Evolutionary conservation across 2,329 filamentous ascomycete species (phyloP), one percentile per base, ranked within the genome.

Genomic region (Trichophyton mentagrophytes): DNA sequence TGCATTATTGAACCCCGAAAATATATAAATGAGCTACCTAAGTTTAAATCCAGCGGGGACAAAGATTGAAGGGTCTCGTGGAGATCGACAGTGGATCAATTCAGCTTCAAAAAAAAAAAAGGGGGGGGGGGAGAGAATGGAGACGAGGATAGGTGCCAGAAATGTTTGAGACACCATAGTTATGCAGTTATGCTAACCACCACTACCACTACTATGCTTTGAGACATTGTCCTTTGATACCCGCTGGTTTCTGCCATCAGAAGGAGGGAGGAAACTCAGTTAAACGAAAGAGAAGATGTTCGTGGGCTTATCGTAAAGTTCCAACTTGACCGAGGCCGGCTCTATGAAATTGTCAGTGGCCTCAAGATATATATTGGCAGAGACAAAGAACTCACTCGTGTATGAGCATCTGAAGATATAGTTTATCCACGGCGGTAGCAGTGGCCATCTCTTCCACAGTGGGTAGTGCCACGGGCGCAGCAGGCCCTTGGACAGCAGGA

Each of bases 401-500:
- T n/a, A 5, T 13, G 17, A 33, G 6, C 3, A 36, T 17, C 5
- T 15, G 25, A 33, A 25, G 46, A 17, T 6, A 9, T 55, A 3
- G 13, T 44, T 20, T 58, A 58, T 42, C 36, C 56, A 44, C 40
- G 20, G 36, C 56, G 36, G 56, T 58, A 58, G 36, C 56, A 58
- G 56, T 58, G 56, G 20, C 56, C 56, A n/a, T 58, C 36, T 2
- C n/a, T 25, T 44, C 56, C 56, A 11, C 56, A 58, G 33, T 30
- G 42, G 17, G 22, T 20, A 11, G 56, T 46, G 33, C 33, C 40
- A 58, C n/a, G 36, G 20, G 36, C 36, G 56, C 56, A 58, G 56
- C 56, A 58, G 11, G 56, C 36, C 13, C 13, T 58, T 44, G 56
- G 56, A 38, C 56, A 58, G 38, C 56, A 58, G n/a, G 36, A 44